Percentiles rank a stretch among this genome's conserved stretches.
Conservation (phyloP, 108 stramenopile species). For the Nitzschia putrida region DNA sequence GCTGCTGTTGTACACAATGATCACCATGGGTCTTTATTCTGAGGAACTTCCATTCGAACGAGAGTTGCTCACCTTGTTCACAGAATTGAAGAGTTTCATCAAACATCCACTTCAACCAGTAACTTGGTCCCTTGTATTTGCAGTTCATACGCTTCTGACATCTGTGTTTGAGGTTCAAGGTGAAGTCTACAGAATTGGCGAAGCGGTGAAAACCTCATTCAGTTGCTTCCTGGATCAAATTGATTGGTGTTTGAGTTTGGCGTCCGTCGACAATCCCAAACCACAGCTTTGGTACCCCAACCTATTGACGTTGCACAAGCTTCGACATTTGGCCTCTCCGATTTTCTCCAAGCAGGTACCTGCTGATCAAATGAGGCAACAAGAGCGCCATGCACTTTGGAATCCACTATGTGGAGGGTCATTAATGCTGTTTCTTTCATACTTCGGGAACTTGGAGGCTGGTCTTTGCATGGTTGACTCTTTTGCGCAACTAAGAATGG, state of each 20-base stretch:
- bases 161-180: slow-evolving; percentile 35
- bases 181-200: slow-evolving; percentile 7
- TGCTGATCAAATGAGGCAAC: no score
- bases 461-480: slow-evolving; percentile 44
- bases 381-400: slow-evolving; percentile 40
- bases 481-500: slow-evolving; percentile 47
- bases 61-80: slow-evolving; percentile 37
- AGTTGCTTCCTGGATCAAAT: slow-evolving; percentile 29
- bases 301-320: not conserved
- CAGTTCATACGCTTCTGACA: slow-evolving; percentile 50
- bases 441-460: slow-evolving; percentile 46
- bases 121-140: slow-evolving; percentile 48
- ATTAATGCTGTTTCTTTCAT: slow-evolving; percentile 28
- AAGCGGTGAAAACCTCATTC: slow-evolving; percentile 25
- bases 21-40: slow-evolving; percentile 34
- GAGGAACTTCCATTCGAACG: slow-evolving; percentile 23
- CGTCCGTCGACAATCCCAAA: not conserved
- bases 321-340: not conserved
- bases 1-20: slow-evolving; percentile 36
- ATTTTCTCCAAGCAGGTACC: no score
- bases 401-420: slow-evolving; percentile 56
- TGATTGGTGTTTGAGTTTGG: not conserved
- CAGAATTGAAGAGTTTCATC: slow-evolving; percentile 27
- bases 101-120: slow-evolving; percentile 43
- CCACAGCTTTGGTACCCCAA: not conserved